Base-by-base conservation (phyloP, 2,329 filamentous ascomycete species). In the Aureobasidium sp. region DNA sequence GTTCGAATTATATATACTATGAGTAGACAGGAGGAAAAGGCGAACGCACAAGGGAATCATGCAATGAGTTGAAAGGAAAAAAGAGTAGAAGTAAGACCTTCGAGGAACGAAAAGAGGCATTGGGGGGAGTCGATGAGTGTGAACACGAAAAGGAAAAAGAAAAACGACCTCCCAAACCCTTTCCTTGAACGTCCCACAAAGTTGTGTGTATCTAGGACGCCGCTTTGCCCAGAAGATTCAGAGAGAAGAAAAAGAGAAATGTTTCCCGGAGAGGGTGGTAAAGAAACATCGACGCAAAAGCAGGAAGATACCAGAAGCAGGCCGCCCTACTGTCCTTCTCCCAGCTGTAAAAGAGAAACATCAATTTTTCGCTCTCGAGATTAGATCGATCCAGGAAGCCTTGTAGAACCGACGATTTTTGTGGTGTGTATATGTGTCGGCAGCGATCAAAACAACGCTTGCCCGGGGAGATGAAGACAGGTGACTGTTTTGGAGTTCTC, bases 1-100 rank as follows among this genome's bases (percentile, higher is more conserved):
- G 50, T 59, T 36, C 42, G 32, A 32, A 59, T 59, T 59, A 59
- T 59, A 59, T 59, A 59, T 59, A 59, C 57, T 59, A 59, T 49
- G 29, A 59, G 57, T 59, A 59, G 54, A 59, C 57, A 59, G 57
- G 42, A 39, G 55, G 15, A 11, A 11, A 32, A 41, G 42, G 21
- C 21, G 21, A 21, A 21, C 21, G 21, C 45, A 59, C 44, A 59
- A 59, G 39, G 47, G 54, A 44, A 52, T 57, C 39, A 62, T 62
- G 53, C 55, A 62, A 32, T 45, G 36, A 55, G 29, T 21, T 32
- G 16, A 42, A 45, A 39, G 30, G 15, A 45, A 21, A 39, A 53
- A 48, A 37, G 41, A 52, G 49, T 41, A 25, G 45, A 13, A 45
- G 21, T 21, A 21, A 21, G 21, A 21, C 42, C 45, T 39, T 29